Evolutionary conservation across 208 protist genomes (phyloP).

Genomic region (Porcisia deanei): DNA sequence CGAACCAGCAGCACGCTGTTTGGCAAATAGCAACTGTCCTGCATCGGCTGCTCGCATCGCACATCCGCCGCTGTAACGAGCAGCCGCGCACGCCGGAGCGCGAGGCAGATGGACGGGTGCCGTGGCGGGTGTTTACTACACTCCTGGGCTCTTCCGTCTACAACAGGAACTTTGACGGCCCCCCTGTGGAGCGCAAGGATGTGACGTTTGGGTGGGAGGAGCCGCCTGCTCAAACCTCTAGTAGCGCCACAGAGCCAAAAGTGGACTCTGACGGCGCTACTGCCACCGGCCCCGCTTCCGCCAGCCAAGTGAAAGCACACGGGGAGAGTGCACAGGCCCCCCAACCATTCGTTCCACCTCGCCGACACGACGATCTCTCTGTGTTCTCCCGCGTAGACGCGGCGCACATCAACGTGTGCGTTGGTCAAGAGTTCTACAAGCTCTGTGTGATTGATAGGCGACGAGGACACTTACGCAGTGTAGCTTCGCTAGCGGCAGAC

Average conservation of each 20-base stretch:
- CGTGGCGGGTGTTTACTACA: constrained; percentile 16
- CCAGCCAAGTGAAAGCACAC: not conserved
- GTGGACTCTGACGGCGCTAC: not conserved
- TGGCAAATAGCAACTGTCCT: constrained; percentile 13
- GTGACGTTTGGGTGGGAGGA: constrained; percentile 21
- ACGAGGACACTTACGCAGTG: constrained; percentile 16
- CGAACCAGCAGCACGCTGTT: not conserved
- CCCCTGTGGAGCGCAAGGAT: constrained; percentile 33
- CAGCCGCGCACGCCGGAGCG: not conserved
- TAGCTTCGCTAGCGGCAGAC: constrained; percentile 19
- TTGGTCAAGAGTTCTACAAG: constrained; percentile 69
- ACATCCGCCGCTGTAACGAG: constrained; percentile 24
- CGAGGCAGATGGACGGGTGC: constrained; percentile 4
- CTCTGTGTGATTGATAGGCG: constrained; percentile 57
- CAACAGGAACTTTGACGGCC: constrained; percentile 28
- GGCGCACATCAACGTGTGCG: constrained; percentile 77
- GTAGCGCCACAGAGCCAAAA: not conserved
- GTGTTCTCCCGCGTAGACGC: constrained; percentile 24
- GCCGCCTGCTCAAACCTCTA: not conserved
- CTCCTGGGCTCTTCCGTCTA: constrained; percentile 27
- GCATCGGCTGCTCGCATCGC: constrained; percentile 13
- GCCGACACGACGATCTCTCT: constrained; percentile 25
- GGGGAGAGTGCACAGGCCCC: not conserved
- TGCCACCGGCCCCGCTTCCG: not conserved
- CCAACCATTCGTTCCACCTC: not conserved